A percentile compares a stretch with the other conserved stretches of the same genome.
Conservation (phyloP, 2,329 filamentous ascomycete species). For the Fusarium verticillioides region DNA sequence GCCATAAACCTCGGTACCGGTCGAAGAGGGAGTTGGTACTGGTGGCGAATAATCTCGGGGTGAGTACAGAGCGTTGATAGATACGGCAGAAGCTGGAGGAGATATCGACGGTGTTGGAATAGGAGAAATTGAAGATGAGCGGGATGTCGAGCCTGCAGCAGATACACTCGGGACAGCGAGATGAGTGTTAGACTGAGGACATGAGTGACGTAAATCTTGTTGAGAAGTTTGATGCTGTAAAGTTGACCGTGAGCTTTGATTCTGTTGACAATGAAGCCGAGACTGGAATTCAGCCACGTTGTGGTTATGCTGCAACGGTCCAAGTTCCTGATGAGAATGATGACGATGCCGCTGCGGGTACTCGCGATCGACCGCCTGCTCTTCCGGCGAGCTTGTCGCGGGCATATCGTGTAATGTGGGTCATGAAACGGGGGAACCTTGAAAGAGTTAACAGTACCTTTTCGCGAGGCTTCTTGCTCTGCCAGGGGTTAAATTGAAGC, state of each 20-base stretch:
- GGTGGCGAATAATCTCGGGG: slow-evolving; percentile 28
- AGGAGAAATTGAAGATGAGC: slow-evolving; percentile 37
- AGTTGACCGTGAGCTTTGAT: slow-evolving; percentile 26
- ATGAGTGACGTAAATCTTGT: slow-evolving; percentile 9
- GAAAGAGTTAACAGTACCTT: slow-evolving; percentile 25
- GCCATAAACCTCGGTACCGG: slow-evolving; percentile 28
- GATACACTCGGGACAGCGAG: slow-evolving; percentile 24
- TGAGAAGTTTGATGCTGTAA: slow-evolving; percentile 11
- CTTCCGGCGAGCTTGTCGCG: slow-evolving; percentile 38
- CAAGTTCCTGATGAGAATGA: slow-evolving; percentile 36
- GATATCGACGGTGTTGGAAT: slow-evolving; percentile 34
- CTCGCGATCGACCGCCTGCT: slow-evolving; percentile 38
- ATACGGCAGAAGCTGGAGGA: slow-evolving; percentile 28
- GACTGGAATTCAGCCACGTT: slow-evolving; percentile 22
- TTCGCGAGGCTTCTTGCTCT: slow-evolving; percentile 19
- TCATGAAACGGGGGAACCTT: slow-evolving; percentile 36
- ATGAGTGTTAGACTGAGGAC: slow-evolving; percentile 14
- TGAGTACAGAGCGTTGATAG: slow-evolving; percentile 25
- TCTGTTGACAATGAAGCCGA: slow-evolving; percentile 18
- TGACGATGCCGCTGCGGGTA: slow-evolving; percentile 26
- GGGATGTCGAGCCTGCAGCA: slow-evolving; percentile 29
- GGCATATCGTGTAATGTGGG: slow-evolving; percentile 42
- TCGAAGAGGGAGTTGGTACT: slow-evolving; percentile 36
- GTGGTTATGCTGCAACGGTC: slow-evolving; percentile 8
- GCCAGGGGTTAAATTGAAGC: slow-evolving; percentile 23